Conservation (phyloP, 352 stramenopile species). For the Phytophthora nicotianae region DNA sequence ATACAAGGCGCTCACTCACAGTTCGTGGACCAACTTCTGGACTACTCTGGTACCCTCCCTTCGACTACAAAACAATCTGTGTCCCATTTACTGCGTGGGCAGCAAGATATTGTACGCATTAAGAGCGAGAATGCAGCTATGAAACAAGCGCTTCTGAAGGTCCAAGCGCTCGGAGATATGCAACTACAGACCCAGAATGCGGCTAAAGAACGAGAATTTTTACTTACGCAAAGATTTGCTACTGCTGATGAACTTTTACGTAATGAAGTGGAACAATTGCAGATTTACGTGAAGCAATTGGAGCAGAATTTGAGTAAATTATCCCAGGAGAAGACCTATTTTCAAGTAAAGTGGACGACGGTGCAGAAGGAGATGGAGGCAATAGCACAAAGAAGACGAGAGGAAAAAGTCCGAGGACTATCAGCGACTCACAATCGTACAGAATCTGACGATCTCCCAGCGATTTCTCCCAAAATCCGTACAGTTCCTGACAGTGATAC, state of each 20-base stretch:
- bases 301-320: conserved; percentile 53
- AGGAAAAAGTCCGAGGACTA: conserved; percentile 56
- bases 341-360: conserved; percentile 49
- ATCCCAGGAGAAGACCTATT: conserved; percentile 54
- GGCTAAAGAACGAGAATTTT: conserved; percentile 45
- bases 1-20: conserved; percentile 60
- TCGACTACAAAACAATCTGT: conserved; percentile 61
- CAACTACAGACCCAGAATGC: conserved; percentile 54
- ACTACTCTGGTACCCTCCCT: conserved; percentile 54
- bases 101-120: conserved; percentile 46
- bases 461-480: not conserved
- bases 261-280: conserved; percentile 53
- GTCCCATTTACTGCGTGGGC: conserved; percentile 48
- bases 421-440: conserved; percentile 43
- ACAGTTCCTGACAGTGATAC: conserved; percentile 18
- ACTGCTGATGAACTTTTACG: conserved; percentile 40
- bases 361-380: conserved; percentile 51
- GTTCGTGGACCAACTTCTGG: conserved; percentile 63
- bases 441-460: conserved; percentile 7
- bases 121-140: conserved; percentile 70
- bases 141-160: conserved; percentile 70
- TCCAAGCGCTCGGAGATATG: conserved; percentile 69
- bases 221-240: conserved; percentile 44
- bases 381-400: conserved; percentile 40
- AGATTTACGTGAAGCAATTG: conserved; percentile 54